Evolutionary conservation across 495 filamentous ascomycete species (phyloP).

Genomic region (Hypoxylon lienhwacheense): DNA sequence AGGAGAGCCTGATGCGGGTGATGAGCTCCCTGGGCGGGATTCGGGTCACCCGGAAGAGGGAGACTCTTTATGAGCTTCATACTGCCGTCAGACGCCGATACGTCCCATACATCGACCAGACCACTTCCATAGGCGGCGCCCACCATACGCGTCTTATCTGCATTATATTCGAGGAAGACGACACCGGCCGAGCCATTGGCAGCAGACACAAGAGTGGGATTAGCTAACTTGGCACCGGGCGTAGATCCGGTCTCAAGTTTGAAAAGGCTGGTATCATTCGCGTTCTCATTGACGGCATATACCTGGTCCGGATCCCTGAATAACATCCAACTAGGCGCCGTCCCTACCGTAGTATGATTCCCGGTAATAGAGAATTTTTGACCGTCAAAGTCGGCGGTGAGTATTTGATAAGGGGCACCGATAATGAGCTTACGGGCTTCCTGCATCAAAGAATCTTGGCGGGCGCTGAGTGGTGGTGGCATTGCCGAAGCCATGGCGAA

Average conservation of each 20-base stretch:
- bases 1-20: constrained; percentile 42
- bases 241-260: too few species aligned
- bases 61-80: constrained; percentile 31
- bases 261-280: constrained; percentile 31
- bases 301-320: constrained; percentile 32
- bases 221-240: constrained; percentile 12
- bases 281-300: constrained; percentile 41
- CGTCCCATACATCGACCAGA: constrained; percentile 40
- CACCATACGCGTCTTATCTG: constrained; percentile 36
- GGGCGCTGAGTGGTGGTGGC: constrained; percentile 15
- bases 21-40: constrained; percentile 26
- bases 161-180: constrained; percentile 41
- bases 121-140: constrained; percentile 35
- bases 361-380: constrained; percentile 33
- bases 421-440: constrained; percentile 32
- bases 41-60: constrained; percentile 23
- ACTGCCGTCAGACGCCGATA: constrained; percentile 19
- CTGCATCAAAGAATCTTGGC: neutral
- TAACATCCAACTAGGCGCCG: constrained; percentile 40
- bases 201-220: constrained; percentile 11
- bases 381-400: constrained; percentile 35
- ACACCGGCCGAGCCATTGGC: constrained; percentile 37
- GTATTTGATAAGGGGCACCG: constrained; percentile 36
- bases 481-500: constrained; percentile 25
- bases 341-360: constrained; percentile 31